A percentile compares a stretch with the other conserved stretches of the same genome.
Conservation (phyloP, 441 rosid species). For the Pelargonium australe region DNA sequence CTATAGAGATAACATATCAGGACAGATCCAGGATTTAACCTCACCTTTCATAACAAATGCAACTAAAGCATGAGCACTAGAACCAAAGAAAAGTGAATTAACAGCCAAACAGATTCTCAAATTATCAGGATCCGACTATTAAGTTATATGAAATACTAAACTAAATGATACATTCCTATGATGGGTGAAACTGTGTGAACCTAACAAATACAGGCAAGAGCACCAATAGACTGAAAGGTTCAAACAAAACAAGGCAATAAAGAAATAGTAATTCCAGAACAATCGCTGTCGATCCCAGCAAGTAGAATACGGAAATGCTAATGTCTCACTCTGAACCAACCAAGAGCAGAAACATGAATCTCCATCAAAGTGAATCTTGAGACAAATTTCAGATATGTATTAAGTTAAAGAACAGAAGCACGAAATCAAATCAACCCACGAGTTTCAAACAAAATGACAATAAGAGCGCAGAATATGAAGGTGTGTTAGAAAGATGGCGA, state of each 20-base stretch:
- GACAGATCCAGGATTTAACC: too few relatives aligned
- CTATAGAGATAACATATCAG: too few relatives aligned
- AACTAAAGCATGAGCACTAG: too few relatives aligned
- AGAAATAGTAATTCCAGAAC: slow-evolving; percentile 9
- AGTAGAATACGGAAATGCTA: slow-evolving; percentile 53
- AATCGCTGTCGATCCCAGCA: slow-evolving; percentile 21
- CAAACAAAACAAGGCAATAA: not conserved
- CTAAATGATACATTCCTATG: slow-evolving; percentile 1
- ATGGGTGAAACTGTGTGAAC: not conserved
- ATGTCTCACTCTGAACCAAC: slow-evolving; percentile 36
- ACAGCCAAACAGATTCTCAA: too few relatives aligned
- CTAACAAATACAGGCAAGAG: slow-evolving; percentile 5
- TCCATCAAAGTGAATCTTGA: slow-evolving; percentile 40
- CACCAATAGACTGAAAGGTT: not conserved
- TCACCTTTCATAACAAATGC: too few relatives aligned
- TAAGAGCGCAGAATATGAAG: too few relatives aligned
- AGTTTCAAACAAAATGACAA: too few relatives aligned
- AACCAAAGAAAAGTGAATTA: too few relatives aligned
- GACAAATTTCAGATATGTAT: slow-evolving; percentile 39
- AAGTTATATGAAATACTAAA: not conserved
- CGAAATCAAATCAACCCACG: too few relatives aligned
- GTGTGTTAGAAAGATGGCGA: too few relatives aligned
- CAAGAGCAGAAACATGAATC: slow-evolving; percentile 45
- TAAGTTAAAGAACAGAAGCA: slow-evolving; percentile 37
- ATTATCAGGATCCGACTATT: too few relatives aligned